Conservation (phyloP, 768 basidiomycete species). For the Rhizopogon salebrosus region DNA sequence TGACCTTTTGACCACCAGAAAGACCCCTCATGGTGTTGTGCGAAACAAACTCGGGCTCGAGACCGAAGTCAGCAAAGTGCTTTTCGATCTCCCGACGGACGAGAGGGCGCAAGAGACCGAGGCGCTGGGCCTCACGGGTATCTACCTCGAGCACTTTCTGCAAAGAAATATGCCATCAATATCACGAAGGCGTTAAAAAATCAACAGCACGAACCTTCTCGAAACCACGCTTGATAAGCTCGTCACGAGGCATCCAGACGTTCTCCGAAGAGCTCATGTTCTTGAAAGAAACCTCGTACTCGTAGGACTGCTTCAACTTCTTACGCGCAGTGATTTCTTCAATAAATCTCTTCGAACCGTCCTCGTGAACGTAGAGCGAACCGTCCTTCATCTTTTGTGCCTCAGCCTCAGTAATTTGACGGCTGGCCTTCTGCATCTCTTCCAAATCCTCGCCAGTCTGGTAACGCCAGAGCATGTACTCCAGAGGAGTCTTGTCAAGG, state of each 20-base stretch:
- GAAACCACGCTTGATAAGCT: slow-evolving; percentile 95
- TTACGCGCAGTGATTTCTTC: slow-evolving; percentile 89
- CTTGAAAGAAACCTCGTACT: slow-evolving; percentile 98
- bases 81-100: slow-evolving; percentile 99
- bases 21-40: slow-evolving; percentile 99
- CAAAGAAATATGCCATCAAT: slow-evolving; percentile 5
- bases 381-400: slow-evolving; percentile 97
- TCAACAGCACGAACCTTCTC: slow-evolving; percentile 60
- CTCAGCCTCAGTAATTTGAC: slow-evolving; percentile 85
- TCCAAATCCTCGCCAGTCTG: slow-evolving; percentile 99
- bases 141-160: slow-evolving; percentile 96
- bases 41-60: slow-evolving; percentile 97
- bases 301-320: slow-evolving; percentile 99
- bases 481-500: slow-evolving; percentile 97
- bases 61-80: slow-evolving; percentile 98
- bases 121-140: slow-evolving; percentile 94
- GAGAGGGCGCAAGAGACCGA: slow-evolving; percentile 91
- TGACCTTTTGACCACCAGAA: slow-evolving; percentile 98
- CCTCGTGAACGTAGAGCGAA: slow-evolving; percentile 72
- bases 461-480: slow-evolving; percentile 99
- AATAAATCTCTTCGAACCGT: slow-evolving; percentile 87
- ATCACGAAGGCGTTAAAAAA: background rate
- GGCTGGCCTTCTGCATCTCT: slow-evolving; percentile 89
- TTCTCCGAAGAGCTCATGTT: slow-evolving; percentile 93
- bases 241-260: slow-evolving; percentile 95